Percentiles rank a stretch among this genome's conserved stretches.
Evolutionary conservation across 2,329 filamentous ascomycete species (phyloP).

Genomic region (Daldinia sp.): DNA sequence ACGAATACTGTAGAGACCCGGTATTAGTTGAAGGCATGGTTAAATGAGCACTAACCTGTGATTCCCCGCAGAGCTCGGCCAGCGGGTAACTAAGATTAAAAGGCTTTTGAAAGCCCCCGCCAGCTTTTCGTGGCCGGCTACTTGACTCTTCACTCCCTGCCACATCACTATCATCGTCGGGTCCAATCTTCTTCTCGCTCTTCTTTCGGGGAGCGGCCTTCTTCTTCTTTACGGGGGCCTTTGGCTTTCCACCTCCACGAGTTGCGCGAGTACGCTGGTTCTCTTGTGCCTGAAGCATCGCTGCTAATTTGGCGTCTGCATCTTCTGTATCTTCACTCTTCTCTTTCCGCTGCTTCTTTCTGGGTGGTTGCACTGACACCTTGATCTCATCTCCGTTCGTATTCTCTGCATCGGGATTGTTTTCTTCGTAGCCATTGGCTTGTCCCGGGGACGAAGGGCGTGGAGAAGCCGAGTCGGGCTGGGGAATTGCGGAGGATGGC

Average conservation of each 20-base stretch:
- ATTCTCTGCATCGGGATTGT: constrained; percentile 48
- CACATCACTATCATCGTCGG: constrained; percentile 83
- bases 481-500: constrained; percentile 32
- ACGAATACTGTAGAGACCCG: background rate
- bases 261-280: constrained; percentile 82
- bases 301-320: constrained; percentile 87
- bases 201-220: constrained; percentile 75
- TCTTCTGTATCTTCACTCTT: constrained; percentile 74
- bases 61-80: constrained; percentile 76
- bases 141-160: constrained; percentile 70
- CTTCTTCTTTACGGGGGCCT: constrained; percentile 71
- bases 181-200: constrained; percentile 79
- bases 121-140: constrained; percentile 80
- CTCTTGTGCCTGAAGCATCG: constrained; percentile 91
- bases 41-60: constrained; percentile 64
- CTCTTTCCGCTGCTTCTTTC: constrained; percentile 74
- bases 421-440: constrained; percentile 49
- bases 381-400: constrained; percentile 59
- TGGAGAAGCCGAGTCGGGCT: constrained; percentile 41
- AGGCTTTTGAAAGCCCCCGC: constrained; percentile 92
- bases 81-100: constrained; percentile 79
- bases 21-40: background rate
- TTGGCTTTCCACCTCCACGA: constrained; percentile 73
- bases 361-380: constrained; percentile 62
- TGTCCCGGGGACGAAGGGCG: constrained; percentile 44